These are phyloP conservation scores for Blastobotrys terrestris DNA, from an alignment of 805 yeast genomes.

Conservation along the genomic window DNA sequence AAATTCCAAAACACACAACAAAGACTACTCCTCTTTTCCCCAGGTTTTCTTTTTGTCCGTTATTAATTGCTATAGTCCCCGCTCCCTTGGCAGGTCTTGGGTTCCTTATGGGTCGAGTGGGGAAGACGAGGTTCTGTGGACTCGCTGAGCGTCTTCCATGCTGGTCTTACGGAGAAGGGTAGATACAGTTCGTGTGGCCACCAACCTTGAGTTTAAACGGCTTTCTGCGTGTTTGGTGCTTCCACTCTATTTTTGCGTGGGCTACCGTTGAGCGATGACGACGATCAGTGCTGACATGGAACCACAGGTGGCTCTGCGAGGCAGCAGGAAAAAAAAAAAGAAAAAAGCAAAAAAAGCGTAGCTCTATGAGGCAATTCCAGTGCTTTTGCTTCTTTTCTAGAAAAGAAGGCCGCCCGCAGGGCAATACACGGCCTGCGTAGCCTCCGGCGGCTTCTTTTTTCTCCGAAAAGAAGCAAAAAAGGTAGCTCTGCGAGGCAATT, in stretches of 20 bases:
- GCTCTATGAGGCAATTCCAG: not conserved
- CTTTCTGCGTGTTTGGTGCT: too few species aligned
- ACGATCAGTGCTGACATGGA: too few species aligned
- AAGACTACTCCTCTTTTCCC: not conserved
- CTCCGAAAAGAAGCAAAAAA: not conserved
- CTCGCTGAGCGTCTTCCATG: too few species aligned
- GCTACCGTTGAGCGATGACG: too few species aligned
- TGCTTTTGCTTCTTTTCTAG: not conserved
- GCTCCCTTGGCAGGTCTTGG: not conserved
- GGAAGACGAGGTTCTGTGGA: not conserved
- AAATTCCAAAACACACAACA: too few species aligned
- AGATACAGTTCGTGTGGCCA: too few species aligned
- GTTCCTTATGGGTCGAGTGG: not conserved
- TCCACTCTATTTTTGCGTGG: too few species aligned
- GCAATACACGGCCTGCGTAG: not conserved
- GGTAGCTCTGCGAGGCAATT: not conserved
- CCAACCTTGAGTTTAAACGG: too few species aligned
- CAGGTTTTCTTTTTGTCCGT: not conserved
- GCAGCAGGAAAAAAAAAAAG: too few species aligned
- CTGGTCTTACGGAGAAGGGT: not conserved
- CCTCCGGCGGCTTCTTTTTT: not conserved
- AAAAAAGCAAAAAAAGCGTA: not conserved
- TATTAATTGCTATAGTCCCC: not conserved
- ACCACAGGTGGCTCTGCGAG: too few species aligned
- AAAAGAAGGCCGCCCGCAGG: not conserved